These are phyloP conservation scores for Leccinum disarticulatum DNA, from an alignment of 768 basidiomycete genomes.

Conservation along the genomic window DNA sequence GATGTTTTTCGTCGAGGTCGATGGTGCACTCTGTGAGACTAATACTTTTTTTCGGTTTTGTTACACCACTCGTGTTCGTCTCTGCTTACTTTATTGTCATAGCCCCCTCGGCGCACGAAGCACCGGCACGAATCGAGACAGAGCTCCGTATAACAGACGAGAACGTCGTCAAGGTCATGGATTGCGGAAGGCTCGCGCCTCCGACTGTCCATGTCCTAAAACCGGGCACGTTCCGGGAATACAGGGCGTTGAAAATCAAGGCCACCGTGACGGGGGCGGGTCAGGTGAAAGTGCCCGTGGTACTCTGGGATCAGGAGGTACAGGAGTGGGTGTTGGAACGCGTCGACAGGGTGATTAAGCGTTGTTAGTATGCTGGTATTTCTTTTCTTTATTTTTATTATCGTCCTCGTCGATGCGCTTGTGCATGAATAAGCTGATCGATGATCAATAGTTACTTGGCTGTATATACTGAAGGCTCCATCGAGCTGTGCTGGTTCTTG, in stretches of 20 bases:
- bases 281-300: conserved; percentile 20
- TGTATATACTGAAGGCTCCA: too few species aligned
- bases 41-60: too few species aligned
- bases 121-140: conserved; percentile 3
- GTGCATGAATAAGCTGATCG: too few species aligned
- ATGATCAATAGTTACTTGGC: too few species aligned
- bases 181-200: background rate
- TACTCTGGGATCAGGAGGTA: conserved; percentile 15
- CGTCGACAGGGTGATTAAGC: conserved; percentile 1
- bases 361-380: background rate
- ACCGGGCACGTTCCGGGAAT: conserved; percentile 22
- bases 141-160: conserved; percentile 9
- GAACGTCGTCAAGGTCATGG: background rate
- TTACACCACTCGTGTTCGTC: background rate
- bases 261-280: conserved; percentile 9
- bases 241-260: conserved; percentile 9
- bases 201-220: conserved; percentile 16
- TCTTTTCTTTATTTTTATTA: background rate
- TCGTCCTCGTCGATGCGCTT: too few species aligned
- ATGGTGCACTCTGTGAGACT: conserved; percentile 9
- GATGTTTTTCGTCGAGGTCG: conserved; percentile 13
- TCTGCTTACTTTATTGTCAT: background rate
- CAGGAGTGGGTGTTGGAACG: conserved; percentile 18
- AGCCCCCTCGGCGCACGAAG: conserved; percentile 4
- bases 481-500: too few species aligned